Evolutionary conservation across 2,329 filamentous ascomycete species (phyloP), one percentile per base, ranked within the genome.

Genomic region (Phoma sp.): DNA sequence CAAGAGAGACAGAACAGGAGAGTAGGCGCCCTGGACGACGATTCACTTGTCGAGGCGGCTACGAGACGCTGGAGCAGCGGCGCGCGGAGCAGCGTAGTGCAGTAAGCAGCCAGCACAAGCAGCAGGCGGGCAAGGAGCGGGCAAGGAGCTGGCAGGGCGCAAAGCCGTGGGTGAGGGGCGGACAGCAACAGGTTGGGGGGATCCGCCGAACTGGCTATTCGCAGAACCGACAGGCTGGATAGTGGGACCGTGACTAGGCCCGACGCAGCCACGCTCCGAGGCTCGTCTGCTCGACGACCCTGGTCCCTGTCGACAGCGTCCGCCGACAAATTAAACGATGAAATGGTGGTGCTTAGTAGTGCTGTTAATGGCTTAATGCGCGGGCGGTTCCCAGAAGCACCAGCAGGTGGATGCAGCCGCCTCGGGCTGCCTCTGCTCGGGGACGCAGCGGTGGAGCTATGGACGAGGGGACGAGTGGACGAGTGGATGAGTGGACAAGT

Each of bases 321-420:
- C 17, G 17, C 17, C 17, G 17, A 17, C 56, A 60, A 60, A 62
- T 64, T 61, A 63, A 63, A 17, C 17, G 17, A 17, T 17, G 17
- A 17, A 17, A 17, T 17, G 17, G 17, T 17, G 17, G 17, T 17
- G 17, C 17, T 17, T 61, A 65, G 61, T 57, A 48, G 57, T 51
- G 41, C 53, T 55, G 57, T 51, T 64, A 60, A 64, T 62, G 61
- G 61, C 53, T 54, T 61, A 44, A 55, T 51, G 50, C 44, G 56
- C 62, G 49, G 61, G 60, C 51, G 61, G 61, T 61, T 64, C 59
- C 59, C 55, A 64, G 59, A 50, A 50, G 52, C 57, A 58, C 52
- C 54, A 50, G 52, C 51, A 48, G 48, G 63, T 66, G 63, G 63
- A 65, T 50, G 62, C 62, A 55, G 52, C 52, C 52, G 52, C 52